Evolutionary conservation across 306 rosid genomes (phyloP), one percentile per base, ranked within the genome.

Genomic region (Pueraria montana): DNA sequence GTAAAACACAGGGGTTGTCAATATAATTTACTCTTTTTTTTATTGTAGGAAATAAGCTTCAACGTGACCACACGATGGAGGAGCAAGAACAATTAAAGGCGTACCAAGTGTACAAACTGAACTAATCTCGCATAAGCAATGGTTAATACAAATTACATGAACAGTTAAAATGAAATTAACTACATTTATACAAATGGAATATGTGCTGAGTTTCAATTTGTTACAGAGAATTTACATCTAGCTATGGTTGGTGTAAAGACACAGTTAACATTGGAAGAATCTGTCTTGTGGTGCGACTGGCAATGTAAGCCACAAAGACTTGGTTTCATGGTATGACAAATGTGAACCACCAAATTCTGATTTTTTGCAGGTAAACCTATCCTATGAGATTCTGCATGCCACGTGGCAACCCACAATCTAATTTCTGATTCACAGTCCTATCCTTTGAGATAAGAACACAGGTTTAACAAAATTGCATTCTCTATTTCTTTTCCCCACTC

Each of bases 331-430:
- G 67, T 11, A 1, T 63, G 23, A 72, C 79, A 78, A 78, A 72
- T 84, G 16, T 84, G 76, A 84, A 52, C 83, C 83, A 83, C 75
- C 21, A 84, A 42, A 72, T 71, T 72, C 79, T 62, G 87, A 84
- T 72, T 72, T 79, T 34, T 79, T 78, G 11, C 16, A 27, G 11
- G 55, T 3, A 79, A 84, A 84, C 49, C 84, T 84, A 84, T 84
- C 87, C 87, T 11, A 58, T 45, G 55, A 79, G 84, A 84, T 79
- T 79, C 66, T 74, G 17, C 72, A 74, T 46, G 81, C 87, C 77
- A 80, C 84, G 50, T 80, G 87, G 81, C 84, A 84, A 65, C 49
- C 11, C 58, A 16, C 36, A 20, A 80, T 80, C 58, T 21, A 34
- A 23, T 48, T 53, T 12, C 36, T 53, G 12, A 14, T 56, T 84